Evolutionary conservation across 1,139 yeast genomes (phyloP).

Genomic region (Geotrichum restrictum): DNA sequence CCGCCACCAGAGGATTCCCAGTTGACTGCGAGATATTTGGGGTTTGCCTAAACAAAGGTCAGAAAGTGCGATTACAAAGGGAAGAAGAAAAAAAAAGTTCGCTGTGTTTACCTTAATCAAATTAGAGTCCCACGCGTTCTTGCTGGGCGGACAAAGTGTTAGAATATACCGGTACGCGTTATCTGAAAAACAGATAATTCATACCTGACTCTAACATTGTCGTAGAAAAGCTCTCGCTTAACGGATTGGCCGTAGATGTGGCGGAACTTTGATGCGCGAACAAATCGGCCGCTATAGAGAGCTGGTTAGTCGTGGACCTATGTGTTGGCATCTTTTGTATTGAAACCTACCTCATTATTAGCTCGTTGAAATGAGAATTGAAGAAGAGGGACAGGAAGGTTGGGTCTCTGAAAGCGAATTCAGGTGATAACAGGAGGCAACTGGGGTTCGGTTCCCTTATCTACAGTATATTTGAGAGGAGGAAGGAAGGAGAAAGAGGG

Average conservation of each 20-base stretch:
- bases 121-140: slow-evolving; percentile 95
- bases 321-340: no score
- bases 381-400: background rate
- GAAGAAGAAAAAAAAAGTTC: background rate
- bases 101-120: slow-evolving; percentile 51
- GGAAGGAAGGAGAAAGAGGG: background rate
- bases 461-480: background rate
- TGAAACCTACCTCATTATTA: background rate
- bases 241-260: slow-evolving; percentile 92
- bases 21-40: slow-evolving; percentile 78
- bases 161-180: background rate
- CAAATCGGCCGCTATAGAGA: slow-evolving; percentile 76
- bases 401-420: background rate
- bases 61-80: slow-evolving; percentile 34
- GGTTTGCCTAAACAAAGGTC: slow-evolving; percentile 51
- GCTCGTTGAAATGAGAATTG: background rate
- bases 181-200: slow-evolving; percentile 12
- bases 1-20: slow-evolving; percentile 98
- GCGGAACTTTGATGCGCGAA: slow-evolving; percentile 92
- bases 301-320: background rate
- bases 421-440: background rate
- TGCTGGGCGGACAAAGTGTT: slow-evolving; percentile 43
- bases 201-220: slow-evolving; percentile 55
- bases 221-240: slow-evolving; percentile 84
- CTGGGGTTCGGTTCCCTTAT: background rate